A percentile compares a stretch with the other conserved stretches of the same genome.
phyloP scores from a whole-genome alignment of 2,329 filamentous ascomycete genomes.

The Blastomyces emzantsi region DNA sequence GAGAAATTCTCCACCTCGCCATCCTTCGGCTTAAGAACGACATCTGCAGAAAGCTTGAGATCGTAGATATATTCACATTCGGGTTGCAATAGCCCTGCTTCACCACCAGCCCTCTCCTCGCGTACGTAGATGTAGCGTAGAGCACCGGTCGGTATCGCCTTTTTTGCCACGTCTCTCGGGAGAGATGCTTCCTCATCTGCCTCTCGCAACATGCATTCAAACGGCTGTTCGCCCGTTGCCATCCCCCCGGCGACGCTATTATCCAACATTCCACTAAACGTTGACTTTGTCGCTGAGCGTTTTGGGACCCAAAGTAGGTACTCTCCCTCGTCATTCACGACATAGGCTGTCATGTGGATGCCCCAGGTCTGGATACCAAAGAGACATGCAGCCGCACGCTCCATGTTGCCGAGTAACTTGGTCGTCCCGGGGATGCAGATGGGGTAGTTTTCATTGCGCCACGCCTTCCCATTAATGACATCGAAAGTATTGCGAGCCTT shows the following conservation, averaged over 20 bases:
- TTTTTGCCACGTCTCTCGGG: constrained; percentile 55
- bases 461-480: constrained; percentile 62
- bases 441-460: constrained; percentile 73
- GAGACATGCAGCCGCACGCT: constrained; percentile 63
- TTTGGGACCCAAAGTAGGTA: constrained; percentile 69
- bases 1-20: constrained; percentile 82
- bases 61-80: constrained; percentile 92
- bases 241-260: constrained; percentile 88
- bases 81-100: constrained; percentile 74
- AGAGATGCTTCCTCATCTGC: constrained; percentile 80
- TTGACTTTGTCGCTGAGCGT: constrained; percentile 67
- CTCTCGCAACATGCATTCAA: constrained; percentile 77
- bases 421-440: constrained; percentile 53
- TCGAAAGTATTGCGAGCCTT: constrained; percentile 66
- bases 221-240: constrained; percentile 56
- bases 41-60: constrained; percentile 60
- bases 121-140: constrained; percentile 82
- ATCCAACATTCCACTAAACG: constrained; percentile 85
- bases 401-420: constrained; percentile 59
- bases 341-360: constrained; percentile 70
- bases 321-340: constrained; percentile 29
- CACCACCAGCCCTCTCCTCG: constrained; percentile 65
- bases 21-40: constrained; percentile 69
- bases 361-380: constrained; percentile 72
- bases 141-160: constrained; percentile 53